Percentiles rank a stretch among this genome's conserved stretches.
Evolutionary conservation across 2,329 filamentous ascomycete genomes (phyloP).

Genomic region (Penicillium sp.): DNA sequence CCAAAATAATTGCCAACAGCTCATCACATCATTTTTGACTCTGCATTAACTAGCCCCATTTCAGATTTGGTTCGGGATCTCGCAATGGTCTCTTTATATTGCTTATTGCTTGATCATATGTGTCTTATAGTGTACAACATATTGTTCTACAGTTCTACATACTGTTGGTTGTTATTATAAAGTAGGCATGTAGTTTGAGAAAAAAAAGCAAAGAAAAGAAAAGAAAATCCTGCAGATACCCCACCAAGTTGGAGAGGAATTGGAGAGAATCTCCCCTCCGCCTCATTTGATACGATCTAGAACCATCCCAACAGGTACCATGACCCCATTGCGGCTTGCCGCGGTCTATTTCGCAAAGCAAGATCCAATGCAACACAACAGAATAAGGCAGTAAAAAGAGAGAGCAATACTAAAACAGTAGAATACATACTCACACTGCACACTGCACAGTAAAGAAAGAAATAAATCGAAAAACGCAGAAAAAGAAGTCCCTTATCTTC

Average conservation of each 20-base stretch:
- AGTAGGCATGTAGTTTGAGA: not conserved
- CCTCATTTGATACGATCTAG: not conserved
- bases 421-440: no score
- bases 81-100: not conserved
- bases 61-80: not conserved
- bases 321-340: not conserved
- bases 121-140: no score
- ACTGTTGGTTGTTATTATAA: no score
- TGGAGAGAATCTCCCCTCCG: not conserved
- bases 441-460: no score
- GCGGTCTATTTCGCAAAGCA: not conserved
- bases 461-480: not conserved
- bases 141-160: no score
- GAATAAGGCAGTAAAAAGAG: no score
- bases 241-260: not conserved
- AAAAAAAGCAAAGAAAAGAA: constrained; percentile 1
- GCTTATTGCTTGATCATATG: not conserved
- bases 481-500: not conserved
- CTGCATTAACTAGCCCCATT: constrained; percentile 4
- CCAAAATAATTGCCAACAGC: not conserved
- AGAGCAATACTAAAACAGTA: no score
- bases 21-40: constrained; percentile 8
- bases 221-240: not conserved
- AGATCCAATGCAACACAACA: not conserved
- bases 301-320: not conserved